A percentile compares a stretch with the other conserved stretches of the same genome.
Conservation (phyloP, 2,329 filamentous ascomycete species). For the Setomelanomma holmii region DNA sequence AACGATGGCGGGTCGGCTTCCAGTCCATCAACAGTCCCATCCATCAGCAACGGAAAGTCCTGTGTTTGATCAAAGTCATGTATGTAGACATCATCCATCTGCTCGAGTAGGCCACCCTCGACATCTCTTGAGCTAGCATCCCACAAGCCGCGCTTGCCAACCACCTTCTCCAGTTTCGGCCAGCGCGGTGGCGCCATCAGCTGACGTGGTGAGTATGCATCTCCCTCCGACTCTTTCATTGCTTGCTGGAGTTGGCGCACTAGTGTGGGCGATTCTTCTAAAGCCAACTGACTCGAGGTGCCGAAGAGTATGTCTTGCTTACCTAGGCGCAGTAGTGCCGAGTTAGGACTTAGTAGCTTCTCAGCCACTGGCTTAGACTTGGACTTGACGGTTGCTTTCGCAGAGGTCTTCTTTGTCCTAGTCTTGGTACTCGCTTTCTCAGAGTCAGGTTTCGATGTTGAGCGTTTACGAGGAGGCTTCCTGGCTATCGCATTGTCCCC, state of each 20-base stretch:
- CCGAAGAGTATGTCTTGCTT: slow-evolving; percentile 49
- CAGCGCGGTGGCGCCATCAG: slow-evolving; percentile 13
- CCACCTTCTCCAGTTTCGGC: slow-evolving; percentile 23
- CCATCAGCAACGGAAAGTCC: slow-evolving; percentile 39
- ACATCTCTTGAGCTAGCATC: slow-evolving; percentile 42
- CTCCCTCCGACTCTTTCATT: slow-evolving; percentile 42
- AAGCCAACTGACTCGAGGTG: slow-evolving; percentile 50
- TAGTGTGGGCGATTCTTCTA: slow-evolving; percentile 46
- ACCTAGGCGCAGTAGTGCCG: slow-evolving; percentile 33
- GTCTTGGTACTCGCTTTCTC: slow-evolving; percentile 25
- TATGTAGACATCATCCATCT: slow-evolving; percentile 33
- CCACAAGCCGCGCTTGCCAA: slow-evolving; percentile 40
- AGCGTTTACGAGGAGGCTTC: slow-evolving; percentile 31
- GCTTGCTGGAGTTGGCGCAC: slow-evolving; percentile 46
- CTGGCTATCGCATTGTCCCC: slow-evolving; percentile 13
- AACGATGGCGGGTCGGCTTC: slow-evolving; percentile 10
- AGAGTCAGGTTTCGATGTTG: slow-evolving; percentile 22
- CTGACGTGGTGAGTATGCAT: slow-evolving; percentile 9
- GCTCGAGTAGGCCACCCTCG: slow-evolving; percentile 38
- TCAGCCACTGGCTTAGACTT: slow-evolving; percentile 38
- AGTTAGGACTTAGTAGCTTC: slow-evolving; percentile 48
- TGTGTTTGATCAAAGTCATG: slow-evolving; percentile 41
- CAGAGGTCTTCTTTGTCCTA: slow-evolving; percentile 28
- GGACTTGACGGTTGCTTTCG: slow-evolving; percentile 35
- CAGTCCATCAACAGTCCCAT: slow-evolving; percentile 15